These are phyloP conservation scores for Metarhizium brunneum DNA, from an alignment of 2,329 filamentous ascomycete genomes.

Conservation along the genomic window DNA sequence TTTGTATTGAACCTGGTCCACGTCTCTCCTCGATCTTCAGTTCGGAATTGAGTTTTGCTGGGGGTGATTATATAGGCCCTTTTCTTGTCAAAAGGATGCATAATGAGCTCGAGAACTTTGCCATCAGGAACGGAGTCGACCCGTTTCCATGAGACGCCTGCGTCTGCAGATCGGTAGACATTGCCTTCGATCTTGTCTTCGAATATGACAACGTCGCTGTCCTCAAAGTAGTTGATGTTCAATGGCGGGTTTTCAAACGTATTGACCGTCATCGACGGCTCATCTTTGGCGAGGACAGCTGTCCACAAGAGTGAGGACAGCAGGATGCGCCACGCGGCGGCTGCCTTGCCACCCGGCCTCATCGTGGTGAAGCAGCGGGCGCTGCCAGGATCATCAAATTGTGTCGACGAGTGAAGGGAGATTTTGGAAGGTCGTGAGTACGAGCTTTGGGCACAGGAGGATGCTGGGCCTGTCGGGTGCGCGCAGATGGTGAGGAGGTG, in stretches of 20 bases:
- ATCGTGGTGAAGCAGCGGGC: conserved; percentile 35
- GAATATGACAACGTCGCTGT: conserved; percentile 73
- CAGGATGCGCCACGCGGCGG: conserved; percentile 39
- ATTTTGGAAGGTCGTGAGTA: background rate
- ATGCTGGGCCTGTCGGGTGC: background rate
- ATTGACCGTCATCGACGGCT: conserved; percentile 56
- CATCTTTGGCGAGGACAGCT: conserved; percentile 44
- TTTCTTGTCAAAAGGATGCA: conserved; percentile 70
- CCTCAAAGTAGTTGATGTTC: conserved; percentile 82
- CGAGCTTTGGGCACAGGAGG: background rate
- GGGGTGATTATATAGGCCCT: conserved; percentile 74
- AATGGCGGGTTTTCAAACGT: conserved; percentile 57
- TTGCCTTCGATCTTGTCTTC: conserved; percentile 55
- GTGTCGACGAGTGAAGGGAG: background rate
- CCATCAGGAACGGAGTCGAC: conserved; percentile 57
- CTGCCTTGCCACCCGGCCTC: conserved; percentile 41
- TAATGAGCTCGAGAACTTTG: conserved; percentile 52
- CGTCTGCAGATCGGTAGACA: conserved; percentile 72
- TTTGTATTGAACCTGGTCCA: conserved; percentile 69
- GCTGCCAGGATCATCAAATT: conserved; percentile 32
- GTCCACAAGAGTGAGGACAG: conserved; percentile 38
- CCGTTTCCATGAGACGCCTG: conserved; percentile 66
- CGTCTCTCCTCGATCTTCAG: conserved; percentile 69
- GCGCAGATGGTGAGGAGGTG: background rate
- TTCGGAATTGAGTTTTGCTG: conserved; percentile 67